phyloP scores from a whole-genome alignment of 805 yeast genomes.

The Zygoascus flipseniorum region DNA sequence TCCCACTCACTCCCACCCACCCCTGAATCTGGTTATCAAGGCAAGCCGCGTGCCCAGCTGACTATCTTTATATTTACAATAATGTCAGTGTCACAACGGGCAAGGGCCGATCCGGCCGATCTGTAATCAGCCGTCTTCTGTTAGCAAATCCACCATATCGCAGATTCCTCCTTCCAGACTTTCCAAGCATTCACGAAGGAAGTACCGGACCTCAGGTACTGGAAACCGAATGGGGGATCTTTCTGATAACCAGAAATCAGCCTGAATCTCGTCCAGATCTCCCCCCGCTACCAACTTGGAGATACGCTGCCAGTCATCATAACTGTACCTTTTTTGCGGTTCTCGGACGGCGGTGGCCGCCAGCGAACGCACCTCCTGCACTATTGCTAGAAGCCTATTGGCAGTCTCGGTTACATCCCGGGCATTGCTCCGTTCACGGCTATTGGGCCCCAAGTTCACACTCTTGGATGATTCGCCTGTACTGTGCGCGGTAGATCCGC shows the following conservation, averaged over 20 bases:
- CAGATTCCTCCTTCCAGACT: neutral
- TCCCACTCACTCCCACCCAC: too few relatives aligned
- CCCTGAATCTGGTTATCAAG: too few relatives aligned
- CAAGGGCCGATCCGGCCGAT: neutral
- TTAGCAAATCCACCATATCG: neutral
- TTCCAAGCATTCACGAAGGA: slow-evolving; percentile 22
- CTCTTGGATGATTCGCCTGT: neutral
- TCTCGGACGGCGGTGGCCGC: slow-evolving; percentile 5
- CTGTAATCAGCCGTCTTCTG: neutral
- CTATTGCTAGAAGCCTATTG: neutral
- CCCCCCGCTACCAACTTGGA: slow-evolving; percentile 14
- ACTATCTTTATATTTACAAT: too few relatives aligned
- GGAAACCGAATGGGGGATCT: slow-evolving; percentile 64
- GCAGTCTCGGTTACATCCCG: neutral
- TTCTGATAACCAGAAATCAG: slow-evolving; percentile 55
- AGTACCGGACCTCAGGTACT: slow-evolving; percentile 57
- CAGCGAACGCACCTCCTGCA: neutral
- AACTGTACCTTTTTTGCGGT: slow-evolving; percentile 38
- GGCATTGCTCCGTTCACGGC: neutral
- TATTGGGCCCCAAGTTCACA: neutral
- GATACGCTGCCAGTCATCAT: slow-evolving; percentile 44
- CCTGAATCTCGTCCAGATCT: slow-evolving; percentile 15
- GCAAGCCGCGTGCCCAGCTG: too few relatives aligned
- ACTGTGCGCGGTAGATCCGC: neutral
- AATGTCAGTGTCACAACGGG: too few relatives aligned